phyloP scores from a whole-genome alignment of 345 rosid genomes.

The Durio zibethinus region DNA sequence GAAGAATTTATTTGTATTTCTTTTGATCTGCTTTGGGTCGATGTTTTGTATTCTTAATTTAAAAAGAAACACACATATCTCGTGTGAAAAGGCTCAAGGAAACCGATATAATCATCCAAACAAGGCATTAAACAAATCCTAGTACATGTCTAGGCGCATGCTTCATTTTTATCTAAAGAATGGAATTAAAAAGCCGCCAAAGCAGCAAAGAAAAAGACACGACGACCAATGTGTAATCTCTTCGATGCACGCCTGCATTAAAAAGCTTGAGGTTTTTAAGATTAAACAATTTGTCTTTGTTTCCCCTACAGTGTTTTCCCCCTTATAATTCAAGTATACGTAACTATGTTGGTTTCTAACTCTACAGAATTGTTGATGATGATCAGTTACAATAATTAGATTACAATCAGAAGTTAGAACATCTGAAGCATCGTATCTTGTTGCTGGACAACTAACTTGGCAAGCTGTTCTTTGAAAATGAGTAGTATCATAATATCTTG shows the following conservation, averaged over 20 bases:
- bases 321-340: constrained; percentile 16
- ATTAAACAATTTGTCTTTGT: constrained; percentile 24
- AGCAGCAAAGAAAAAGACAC: constrained; percentile 18
- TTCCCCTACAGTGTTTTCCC: constrained; percentile 18
- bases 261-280: neutral
- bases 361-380: constrained; percentile 15
- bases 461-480: neutral
- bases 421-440: neutral
- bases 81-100: neutral
- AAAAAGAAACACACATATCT: neutral
- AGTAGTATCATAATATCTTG: neutral
- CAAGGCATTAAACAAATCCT: neutral
- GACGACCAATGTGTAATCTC: constrained; percentile 31
- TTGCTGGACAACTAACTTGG: constrained; percentile 12
- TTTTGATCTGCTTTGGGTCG: neutral
- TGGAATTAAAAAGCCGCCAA: constrained; percentile 25
- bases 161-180: neutral
- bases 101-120: neutral
- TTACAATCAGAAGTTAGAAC: neutral
- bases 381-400: too few species aligned
- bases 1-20: too few species aligned
- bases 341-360: constrained; percentile 38
- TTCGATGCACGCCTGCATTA: constrained; percentile 36
- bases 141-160: neutral
- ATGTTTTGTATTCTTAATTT: too few species aligned